phyloP scores from a whole-genome alignment of 1,284 basidiomycete species.

The Takashimella tepidaria region DNA sequence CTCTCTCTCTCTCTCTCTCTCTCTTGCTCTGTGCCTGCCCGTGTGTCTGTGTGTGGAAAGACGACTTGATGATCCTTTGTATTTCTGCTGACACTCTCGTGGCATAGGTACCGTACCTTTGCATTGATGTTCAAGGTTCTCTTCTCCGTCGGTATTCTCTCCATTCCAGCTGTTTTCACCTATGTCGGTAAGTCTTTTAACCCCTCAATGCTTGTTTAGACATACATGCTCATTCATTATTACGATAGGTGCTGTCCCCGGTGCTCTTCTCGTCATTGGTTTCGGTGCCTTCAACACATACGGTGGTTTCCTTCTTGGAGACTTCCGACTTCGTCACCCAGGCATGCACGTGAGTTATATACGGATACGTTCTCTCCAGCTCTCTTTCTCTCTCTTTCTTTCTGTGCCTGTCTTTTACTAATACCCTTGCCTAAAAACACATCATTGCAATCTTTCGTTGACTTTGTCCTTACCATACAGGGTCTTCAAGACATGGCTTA shows the following conservation, averaged over 20 bases:
- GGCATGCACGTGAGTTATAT: slow-evolving; percentile 13
- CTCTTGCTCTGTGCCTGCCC: too few species aligned
- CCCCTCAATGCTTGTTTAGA: background rate
- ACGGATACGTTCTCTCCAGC: too few species aligned
- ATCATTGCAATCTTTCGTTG: too few species aligned
- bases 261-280: slow-evolving; percentile 13
- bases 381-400: too few species aligned
- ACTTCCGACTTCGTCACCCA: slow-evolving; percentile 16
- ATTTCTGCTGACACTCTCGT: background rate
- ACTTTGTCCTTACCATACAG: background rate
- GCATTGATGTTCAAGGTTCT: slow-evolving; percentile 20
- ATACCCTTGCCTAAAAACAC: too few species aligned
- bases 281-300: slow-evolving; percentile 18
- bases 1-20: background rate
- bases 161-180: slow-evolving; percentile 15
- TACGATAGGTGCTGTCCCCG: slow-evolving; percentile 8
- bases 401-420: too few species aligned
- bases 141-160: slow-evolving; percentile 18
- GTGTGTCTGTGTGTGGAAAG: too few species aligned
- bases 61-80: too few species aligned
- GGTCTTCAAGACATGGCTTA: slow-evolving; percentile 17
- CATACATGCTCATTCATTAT: too few species aligned
- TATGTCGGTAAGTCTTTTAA: slow-evolving; percentile 4
- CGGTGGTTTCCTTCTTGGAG: slow-evolving; percentile 14
- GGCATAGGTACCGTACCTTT: slow-evolving; percentile 15